A percentile compares a stretch with the other conserved stretches of the same genome.
Evolutionary conservation across 129 eudicot genomes (phyloP).

Genomic region (Calendula officinalis): DNA sequence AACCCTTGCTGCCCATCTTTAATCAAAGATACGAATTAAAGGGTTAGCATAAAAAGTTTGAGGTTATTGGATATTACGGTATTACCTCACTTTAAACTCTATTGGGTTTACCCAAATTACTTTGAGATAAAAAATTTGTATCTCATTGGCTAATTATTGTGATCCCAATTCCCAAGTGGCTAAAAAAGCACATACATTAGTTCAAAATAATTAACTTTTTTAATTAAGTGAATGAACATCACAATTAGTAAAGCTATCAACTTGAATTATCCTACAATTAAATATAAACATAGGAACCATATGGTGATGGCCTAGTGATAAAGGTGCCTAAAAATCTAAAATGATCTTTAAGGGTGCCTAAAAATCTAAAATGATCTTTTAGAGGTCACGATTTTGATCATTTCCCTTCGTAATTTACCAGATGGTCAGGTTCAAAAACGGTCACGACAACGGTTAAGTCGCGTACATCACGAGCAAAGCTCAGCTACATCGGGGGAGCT

Average conservation of each 20-base stretch:
- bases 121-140: too few relatives aligned
- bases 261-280: constrained; percentile 13
- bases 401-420: too few relatives aligned
- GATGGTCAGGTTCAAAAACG: too few relatives aligned
- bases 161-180: background rate
- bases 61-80: background rate
- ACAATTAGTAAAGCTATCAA: constrained; percentile 10
- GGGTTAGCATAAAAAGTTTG: background rate
- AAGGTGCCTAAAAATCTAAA: too few relatives aligned
- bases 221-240: constrained; percentile 14
- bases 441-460: too few relatives aligned
- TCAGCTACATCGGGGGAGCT: too few relatives aligned
- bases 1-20: constrained; percentile 97
- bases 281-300: constrained; percentile 18
- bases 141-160: background rate
- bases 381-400: too few relatives aligned
- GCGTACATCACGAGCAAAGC: too few relatives aligned
- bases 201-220: constrained; percentile 2
- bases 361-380: too few relatives aligned
- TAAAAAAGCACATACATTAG: background rate
- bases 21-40: background rate
- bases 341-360: too few relatives aligned
- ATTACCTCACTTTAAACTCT: background rate
- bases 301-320: too few relatives aligned
- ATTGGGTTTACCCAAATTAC: background rate